Percentiles rank a stretch among this genome's conserved stretches.
phyloP scores from a whole-genome alignment of 148 eudicot genomes.

The Suaeda aralocaspica region DNA sequence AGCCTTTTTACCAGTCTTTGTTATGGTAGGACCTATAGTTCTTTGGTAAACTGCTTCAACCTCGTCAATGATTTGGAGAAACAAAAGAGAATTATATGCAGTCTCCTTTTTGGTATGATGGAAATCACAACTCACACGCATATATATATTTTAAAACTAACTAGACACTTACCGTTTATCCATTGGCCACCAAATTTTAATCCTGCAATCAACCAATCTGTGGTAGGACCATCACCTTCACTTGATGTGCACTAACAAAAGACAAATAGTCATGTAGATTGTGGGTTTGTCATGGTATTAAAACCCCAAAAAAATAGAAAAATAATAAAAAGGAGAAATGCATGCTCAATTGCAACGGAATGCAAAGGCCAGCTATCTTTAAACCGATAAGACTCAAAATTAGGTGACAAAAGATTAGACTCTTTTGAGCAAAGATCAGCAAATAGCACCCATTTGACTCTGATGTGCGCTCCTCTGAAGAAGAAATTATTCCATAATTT shows the following conservation, averaged over 20 bases:
- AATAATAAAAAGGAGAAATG: background rate
- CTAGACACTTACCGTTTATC: constrained; percentile 66
- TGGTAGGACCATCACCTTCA: constrained; percentile 41
- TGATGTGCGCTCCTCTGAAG: background rate
- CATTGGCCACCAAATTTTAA: constrained; percentile 97
- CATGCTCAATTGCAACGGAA: no score
- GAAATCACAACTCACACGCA: no score
- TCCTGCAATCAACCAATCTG: constrained; percentile 79
- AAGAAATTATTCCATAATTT: background rate
- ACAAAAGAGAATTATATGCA: background rate
- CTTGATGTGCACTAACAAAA: constrained; percentile 64
- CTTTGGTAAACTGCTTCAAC: background rate
- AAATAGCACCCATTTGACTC: background rate
- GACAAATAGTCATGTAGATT: constrained; percentile 10
- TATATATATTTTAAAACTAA: background rate
- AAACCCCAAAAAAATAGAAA: background rate
- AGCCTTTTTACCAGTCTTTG: background rate
- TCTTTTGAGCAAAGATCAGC: background rate
- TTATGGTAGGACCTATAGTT: background rate
- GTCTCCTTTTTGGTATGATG: background rate
- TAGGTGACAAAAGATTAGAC: background rate
- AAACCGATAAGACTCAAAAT: background rate
- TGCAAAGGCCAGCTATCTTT: no score
- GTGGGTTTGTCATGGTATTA: background rate
- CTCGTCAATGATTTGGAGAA: background rate